These are phyloP conservation scores for Epicoccum nigrum DNA, from an alignment of 2,329 filamentous ascomycete species.

Conservation along the genomic window DNA sequence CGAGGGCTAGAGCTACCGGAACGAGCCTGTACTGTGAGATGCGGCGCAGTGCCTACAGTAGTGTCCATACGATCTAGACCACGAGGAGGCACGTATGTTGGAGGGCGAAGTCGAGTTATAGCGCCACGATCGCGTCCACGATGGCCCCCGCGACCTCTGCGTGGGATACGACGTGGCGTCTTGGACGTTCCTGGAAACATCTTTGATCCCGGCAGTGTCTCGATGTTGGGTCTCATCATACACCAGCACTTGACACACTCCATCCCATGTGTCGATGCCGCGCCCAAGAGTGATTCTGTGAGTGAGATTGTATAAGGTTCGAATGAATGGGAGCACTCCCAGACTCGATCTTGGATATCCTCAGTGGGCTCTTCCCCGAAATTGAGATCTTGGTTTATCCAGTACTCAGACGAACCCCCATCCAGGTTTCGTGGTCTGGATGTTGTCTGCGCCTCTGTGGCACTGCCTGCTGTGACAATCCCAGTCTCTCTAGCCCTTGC, in stretches of 20 bases:
- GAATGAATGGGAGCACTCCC: slow-evolving; percentile 38
- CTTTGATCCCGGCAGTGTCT: slow-evolving; percentile 4
- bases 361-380: slow-evolving; percentile 49
- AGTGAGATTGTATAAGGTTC: slow-evolving; percentile 22
- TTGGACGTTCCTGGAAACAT: not conserved
- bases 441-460: too few relatives aligned
- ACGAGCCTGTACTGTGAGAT: not conserved
- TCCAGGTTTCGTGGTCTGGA: slow-evolving; percentile 42
- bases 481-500: too few relatives aligned
- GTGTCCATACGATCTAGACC: slow-evolving; percentile 17
- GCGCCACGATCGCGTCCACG: not conserved
- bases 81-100: slow-evolving; percentile 13
- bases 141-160: not conserved
- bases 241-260: slow-evolving; percentile 43
- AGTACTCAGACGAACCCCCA: slow-evolving; percentile 35
- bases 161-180: not conserved
- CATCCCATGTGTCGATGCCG: slow-evolving; percentile 18
- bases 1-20: too few relatives aligned
- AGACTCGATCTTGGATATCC: slow-evolving; percentile 25
- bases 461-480: too few relatives aligned
- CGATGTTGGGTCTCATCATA: slow-evolving; percentile 31
- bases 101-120: slow-evolving; percentile 1
- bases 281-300: slow-evolving; percentile 15
- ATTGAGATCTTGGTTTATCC: slow-evolving; percentile 36
- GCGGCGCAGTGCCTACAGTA: slow-evolving; percentile 8